These are phyloP conservation scores for Aspergillus kassunensis DNA, from an alignment of 495 filamentous ascomycete species.

Conservation along the genomic window DNA sequence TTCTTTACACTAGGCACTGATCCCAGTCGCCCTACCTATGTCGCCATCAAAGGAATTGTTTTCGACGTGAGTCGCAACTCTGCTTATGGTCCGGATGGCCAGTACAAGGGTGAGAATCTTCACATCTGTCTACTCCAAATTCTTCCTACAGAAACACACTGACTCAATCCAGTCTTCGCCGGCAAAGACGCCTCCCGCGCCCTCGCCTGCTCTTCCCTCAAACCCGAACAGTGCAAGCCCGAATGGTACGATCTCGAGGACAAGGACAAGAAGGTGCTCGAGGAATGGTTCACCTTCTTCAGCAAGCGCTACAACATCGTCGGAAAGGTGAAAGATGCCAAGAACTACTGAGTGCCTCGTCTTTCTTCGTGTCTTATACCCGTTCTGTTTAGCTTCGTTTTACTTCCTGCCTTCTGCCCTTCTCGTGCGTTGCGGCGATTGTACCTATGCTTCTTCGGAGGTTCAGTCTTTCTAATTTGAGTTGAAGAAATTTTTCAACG, in stretches of 20 bases:
- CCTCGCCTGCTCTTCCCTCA: conserved; percentile 79
- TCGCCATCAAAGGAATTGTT: conserved; percentile 93
- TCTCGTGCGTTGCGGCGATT: conserved; percentile 4
- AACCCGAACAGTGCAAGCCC: conserved; percentile 74
- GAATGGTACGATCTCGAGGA: conserved; percentile 83
- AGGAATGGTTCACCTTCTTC: conserved; percentile 96
- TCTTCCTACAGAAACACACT: not conserved
- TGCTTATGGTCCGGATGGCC: conserved; percentile 75
- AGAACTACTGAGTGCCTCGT: conserved; percentile 23
- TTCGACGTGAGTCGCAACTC: conserved; percentile 90
- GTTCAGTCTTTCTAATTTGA: not conserved
- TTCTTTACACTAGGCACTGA: conserved; percentile 46
- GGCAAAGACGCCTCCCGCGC: conserved; percentile 93
- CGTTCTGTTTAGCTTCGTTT: not conserved
- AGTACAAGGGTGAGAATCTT: conserved; percentile 68
- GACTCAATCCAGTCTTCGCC: conserved; percentile 66
- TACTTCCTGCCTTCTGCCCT: not conserved
- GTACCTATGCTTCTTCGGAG: not conserved
- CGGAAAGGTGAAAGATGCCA: conserved; percentile 61
- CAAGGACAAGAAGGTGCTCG: conserved; percentile 78
- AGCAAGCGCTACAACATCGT: conserved; percentile 93
- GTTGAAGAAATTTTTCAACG: not conserved
- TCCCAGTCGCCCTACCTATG: conserved; percentile 68
- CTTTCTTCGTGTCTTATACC: conserved; percentile 5
- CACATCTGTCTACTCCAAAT: not conserved